Evolutionary conservation across 129 eudicot genomes (phyloP).

Genomic region (Saposhnikovia divaricata): DNA sequence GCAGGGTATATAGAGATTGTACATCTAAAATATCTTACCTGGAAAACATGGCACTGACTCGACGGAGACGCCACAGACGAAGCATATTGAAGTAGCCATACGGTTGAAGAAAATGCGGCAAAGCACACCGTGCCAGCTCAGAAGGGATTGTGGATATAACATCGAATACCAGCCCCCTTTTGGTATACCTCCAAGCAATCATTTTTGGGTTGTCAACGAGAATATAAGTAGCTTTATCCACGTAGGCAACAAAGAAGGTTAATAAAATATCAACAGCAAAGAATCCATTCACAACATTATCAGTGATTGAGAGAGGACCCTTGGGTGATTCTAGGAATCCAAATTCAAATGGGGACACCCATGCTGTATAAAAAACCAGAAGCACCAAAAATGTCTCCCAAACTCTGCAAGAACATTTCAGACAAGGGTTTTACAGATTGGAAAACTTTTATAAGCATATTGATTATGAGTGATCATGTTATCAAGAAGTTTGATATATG

Average conservation of each 20-base stretch:
- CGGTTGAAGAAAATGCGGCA: constrained; percentile 32
- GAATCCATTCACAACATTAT: constrained; percentile 44
- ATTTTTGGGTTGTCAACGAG: constrained; percentile 29
- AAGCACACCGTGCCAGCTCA: constrained; percentile 38
- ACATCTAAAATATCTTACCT: constrained; percentile 30
- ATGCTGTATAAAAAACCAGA: constrained; percentile 54
- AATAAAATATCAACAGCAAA: constrained; percentile 47
- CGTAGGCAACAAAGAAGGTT: constrained; percentile 55
- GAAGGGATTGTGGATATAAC: constrained; percentile 65
- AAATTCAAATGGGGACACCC: constrained; percentile 56
- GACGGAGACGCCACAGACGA: constrained; percentile 79
- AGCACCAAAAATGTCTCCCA: constrained; percentile 38
- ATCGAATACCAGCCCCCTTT: constrained; percentile 53
- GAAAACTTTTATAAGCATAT: neutral
- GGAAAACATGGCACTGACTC: constrained; percentile 71
- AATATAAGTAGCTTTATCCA: constrained; percentile 37
- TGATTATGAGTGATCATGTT: no score
- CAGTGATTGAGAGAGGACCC: constrained; percentile 28
- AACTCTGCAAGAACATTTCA: constrained; percentile 23
- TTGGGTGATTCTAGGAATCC: constrained; percentile 34
- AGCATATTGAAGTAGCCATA: constrained; percentile 69
- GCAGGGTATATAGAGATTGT: neutral
- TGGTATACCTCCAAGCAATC: constrained; percentile 62
- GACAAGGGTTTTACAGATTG: neutral
- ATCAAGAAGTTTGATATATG: neutral